Evolutionary conservation across 2,329 filamentous ascomycete species (phyloP), one percentile per base, ranked within the genome.

Genomic region (Fusarium temperatum): DNA sequence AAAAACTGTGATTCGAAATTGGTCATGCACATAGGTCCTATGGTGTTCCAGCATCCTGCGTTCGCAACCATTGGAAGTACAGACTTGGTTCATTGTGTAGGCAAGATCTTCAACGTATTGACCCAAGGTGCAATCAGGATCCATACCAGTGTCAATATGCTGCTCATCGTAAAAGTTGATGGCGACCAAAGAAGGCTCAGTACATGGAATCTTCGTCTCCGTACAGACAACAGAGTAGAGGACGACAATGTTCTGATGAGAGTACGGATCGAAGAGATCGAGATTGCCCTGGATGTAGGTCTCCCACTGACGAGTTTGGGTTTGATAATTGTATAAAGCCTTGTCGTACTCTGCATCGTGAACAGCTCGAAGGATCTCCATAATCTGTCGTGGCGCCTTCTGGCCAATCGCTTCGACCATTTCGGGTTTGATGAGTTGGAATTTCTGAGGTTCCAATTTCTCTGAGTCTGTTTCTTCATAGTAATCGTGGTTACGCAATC

Each of bases 271-370:
- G 77, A 98, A 99, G 4, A 98, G 87, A 78, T 97, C 93, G 38
- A 93, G 86, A 75, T 96, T 97, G 20, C 94, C 94, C 57, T 96
- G 91, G 28, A 98, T 92, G 78, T 98, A 98, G 35, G 94, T 94
- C 80, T 99, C 96, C 96, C 96, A 99, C 76, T 98, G 95, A 36
- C 94, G 90, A 64, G 95, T 98, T 80, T 98, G 96, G 0, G 94
- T 98, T 81, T 95, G 90, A 80, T 98, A 99, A 77, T 95, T 95
- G 82, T 98, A 94, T 39, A 97, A 84, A 4, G 96, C 95, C 82
- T 96, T 97, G 81, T 99, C 95, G 77, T 98, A 98, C 81, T 99
- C 96, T 5, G 95, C 95, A 80, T 98, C 94, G 81, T 98, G 95
- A 18, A 98, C 95, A 28, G 96, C 96, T 80, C 96, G 95, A 12